A percentile compares a stretch with the other conserved stretches of the same genome.
Conservation (phyloP, 768 basidiomycete genomes). For the Xanthoconium purpureum region DNA sequence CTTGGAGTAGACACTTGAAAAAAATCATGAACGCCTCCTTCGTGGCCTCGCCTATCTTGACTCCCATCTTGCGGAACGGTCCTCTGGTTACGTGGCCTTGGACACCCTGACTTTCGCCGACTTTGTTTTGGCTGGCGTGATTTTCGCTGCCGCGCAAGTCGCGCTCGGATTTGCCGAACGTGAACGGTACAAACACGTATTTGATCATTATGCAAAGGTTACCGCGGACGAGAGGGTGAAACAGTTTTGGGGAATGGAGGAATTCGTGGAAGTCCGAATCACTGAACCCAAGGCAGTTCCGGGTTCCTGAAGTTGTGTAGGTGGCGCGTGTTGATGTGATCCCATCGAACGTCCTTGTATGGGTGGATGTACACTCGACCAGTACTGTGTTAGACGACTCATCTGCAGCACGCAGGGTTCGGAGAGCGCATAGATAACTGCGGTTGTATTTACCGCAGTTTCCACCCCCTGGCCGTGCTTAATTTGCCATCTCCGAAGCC, state of each 20-base stretch:
- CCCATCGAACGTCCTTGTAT: not conserved
- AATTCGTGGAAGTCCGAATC: conserved; percentile 4
- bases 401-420: too few species aligned
- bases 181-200: conserved; percentile 12
- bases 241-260: conserved; percentile 9
- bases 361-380: not conserved
- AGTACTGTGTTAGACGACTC: too few species aligned
- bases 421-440: too few species aligned
- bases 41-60: conserved; percentile 15
- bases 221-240: conserved; percentile 12
- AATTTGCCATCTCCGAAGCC: too few species aligned
- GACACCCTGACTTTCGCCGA: conserved; percentile 19
- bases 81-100: conserved; percentile 12
- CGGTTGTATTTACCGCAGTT: too few species aligned
- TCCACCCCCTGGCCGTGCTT: too few species aligned
- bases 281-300: not conserved
- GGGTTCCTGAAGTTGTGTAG: not conserved
- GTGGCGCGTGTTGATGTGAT: not conserved
- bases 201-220: conserved; percentile 21
- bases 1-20: not conserved
- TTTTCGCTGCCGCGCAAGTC: not conserved
- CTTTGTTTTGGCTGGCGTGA: conserved; percentile 13
- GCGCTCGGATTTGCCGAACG: conserved; percentile 14
- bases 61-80: conserved; percentile 2
- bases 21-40: not conserved